phyloP scores from a whole-genome alignment of 441 rosid genomes.

The Lepidium campestre region DNA sequence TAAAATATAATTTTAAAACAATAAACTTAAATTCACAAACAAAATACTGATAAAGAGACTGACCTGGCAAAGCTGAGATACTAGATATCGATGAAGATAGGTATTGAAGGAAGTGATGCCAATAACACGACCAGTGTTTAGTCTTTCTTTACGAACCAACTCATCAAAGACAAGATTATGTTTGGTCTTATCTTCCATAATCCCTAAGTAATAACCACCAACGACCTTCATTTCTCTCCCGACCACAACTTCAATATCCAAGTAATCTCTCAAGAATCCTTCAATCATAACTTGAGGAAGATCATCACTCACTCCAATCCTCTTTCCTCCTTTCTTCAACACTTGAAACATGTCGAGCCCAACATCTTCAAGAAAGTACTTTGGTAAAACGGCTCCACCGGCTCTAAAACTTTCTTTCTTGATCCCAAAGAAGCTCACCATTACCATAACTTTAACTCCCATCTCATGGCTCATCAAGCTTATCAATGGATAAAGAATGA shows the following conservation, averaged over 20 bases:
- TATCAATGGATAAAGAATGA: slow-evolving; percentile 52
- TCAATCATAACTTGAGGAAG: slow-evolving; percentile 67
- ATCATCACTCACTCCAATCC: slow-evolving; percentile 40
- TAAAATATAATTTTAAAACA: too few species aligned
- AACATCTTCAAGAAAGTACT: slow-evolving; percentile 55
- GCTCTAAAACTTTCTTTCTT: slow-evolving; percentile 29
- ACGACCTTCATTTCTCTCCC: slow-evolving; percentile 46
- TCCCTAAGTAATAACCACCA: slow-evolving; percentile 41
- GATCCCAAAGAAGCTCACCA: slow-evolving; percentile 50
- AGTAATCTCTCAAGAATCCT: slow-evolving; percentile 48
- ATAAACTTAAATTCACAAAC: background rate
- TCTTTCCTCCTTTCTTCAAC: slow-evolving; percentile 37
- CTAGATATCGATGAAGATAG: slow-evolving; percentile 22
- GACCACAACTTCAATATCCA: slow-evolving; percentile 45
- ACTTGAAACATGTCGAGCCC: slow-evolving; percentile 43
- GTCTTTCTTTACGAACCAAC: slow-evolving; percentile 10
- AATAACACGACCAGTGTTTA: slow-evolving; percentile 18
- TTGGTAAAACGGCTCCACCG: slow-evolving; percentile 53
- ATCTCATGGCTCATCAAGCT: slow-evolving; percentile 32
- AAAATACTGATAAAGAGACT: background rate
- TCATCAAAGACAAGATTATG: background rate
- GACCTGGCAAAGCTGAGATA: slow-evolving; percentile 44
- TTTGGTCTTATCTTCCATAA: slow-evolving; percentile 33
- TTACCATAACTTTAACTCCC: slow-evolving; percentile 45
- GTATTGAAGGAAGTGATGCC: slow-evolving; percentile 32